These are phyloP conservation scores for Hyaloperonospora arabidopsidis DNA, from an alignment of 352 stramenopile genomes.

Conservation along the genomic window DNA sequence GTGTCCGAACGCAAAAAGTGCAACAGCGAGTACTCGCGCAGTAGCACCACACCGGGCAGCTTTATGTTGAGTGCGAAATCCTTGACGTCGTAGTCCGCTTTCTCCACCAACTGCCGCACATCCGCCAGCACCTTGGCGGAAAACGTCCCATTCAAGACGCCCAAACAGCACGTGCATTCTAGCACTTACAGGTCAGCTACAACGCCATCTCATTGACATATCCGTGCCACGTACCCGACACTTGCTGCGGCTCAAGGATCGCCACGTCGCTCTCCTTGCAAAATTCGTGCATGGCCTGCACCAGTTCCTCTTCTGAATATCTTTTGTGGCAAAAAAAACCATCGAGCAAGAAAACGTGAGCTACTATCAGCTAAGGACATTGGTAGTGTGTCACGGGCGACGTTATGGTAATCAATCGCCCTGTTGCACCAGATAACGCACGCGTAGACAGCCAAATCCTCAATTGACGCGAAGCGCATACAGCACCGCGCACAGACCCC, in stretches of 20 bases:
- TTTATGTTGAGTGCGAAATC: constrained; percentile 77
- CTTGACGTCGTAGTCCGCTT: constrained; percentile 51
- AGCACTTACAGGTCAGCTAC: constrained; percentile 2
- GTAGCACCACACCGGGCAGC: constrained; percentile 62
- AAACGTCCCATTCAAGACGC: constrained; percentile 43
- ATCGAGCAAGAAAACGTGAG: constrained; percentile 1
- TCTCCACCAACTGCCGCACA: constrained; percentile 29
- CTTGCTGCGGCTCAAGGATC: constrained; percentile 16
- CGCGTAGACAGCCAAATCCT: constrained; percentile 44
- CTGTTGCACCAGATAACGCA: constrained; percentile 21
- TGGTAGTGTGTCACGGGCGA: not conserved
- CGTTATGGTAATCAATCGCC: not conserved
- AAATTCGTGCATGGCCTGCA: constrained; percentile 19
- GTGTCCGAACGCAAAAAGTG: constrained; percentile 41
- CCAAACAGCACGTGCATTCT: constrained; percentile 70
- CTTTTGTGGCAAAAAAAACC: constrained; percentile 7
- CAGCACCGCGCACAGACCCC: constrained; percentile 62
- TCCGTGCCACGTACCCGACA: constrained; percentile 11
- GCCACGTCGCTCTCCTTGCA: constrained; percentile 16
- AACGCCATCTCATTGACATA: not conserved
- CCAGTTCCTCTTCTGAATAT: constrained; percentile 28
- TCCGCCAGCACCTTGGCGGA: constrained; percentile 38
- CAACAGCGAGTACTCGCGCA: constrained; percentile 70
- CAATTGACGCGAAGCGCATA: constrained; percentile 48
- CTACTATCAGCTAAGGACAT: not conserved